Evolutionary conservation across 495 filamentous ascomycete species (phyloP).

Genomic region (Cladorrhinum samala): DNA sequence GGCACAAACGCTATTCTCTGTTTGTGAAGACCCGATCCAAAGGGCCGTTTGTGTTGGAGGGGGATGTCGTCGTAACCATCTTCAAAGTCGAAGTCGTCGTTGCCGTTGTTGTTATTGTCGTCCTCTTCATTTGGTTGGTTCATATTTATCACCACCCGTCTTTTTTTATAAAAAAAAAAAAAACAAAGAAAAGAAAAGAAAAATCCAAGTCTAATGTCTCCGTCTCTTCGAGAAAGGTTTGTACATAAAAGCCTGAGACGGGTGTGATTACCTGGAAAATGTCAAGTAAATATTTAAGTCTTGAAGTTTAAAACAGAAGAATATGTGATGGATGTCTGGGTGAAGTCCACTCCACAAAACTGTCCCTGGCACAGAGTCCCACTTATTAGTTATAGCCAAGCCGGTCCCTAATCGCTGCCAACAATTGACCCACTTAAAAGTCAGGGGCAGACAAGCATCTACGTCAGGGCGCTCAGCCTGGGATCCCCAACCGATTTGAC

Average conservation of each 20-base stretch:
- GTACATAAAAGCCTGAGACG: too few relatives aligned
- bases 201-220: too few relatives aligned
- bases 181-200: too few relatives aligned
- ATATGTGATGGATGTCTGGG: too few relatives aligned
- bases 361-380: neutral
- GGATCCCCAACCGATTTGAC: neutral
- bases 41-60: slow-evolving; percentile 66
- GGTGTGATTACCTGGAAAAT: neutral
- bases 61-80: slow-evolving; percentile 55
- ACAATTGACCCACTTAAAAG: too few relatives aligned
- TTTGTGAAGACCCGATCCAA: slow-evolving; percentile 69
- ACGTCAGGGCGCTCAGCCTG: slow-evolving; percentile 9
- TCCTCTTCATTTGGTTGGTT: neutral
- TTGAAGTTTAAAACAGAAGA: too few relatives aligned
- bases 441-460: slow-evolving; percentile 5
- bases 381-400: neutral
- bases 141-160: too few relatives aligned
- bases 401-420: too few relatives aligned
- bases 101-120: slow-evolving; percentile 12
- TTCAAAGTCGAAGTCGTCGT: neutral
- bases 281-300: too few relatives aligned
- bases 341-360: neutral
- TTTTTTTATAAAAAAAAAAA: too few relatives aligned
- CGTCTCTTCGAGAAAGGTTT: too few relatives aligned
- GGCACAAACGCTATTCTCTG: slow-evolving; percentile 78